A percentile compares a stretch with the other conserved stretches of the same genome.
Evolutionary conservation across 768 basidiomycete species (phyloP).

Genomic region (Trichaptum fuscoviolaceum): DNA sequence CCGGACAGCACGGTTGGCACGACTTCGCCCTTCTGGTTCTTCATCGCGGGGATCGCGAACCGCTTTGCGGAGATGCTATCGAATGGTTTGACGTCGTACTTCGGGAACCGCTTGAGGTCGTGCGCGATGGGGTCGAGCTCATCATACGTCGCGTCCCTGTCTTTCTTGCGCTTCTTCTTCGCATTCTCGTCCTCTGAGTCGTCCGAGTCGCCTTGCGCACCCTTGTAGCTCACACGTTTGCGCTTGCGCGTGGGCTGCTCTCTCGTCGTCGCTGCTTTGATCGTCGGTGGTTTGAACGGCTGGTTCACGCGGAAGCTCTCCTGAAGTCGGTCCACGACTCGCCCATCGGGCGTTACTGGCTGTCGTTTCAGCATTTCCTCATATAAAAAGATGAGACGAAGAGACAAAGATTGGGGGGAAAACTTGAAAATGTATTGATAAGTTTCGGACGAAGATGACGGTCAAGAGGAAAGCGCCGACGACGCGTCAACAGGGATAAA

Average conservation of each 20-base stretch:
- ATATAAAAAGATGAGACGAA: background rate
- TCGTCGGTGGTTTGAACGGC: conserved; percentile 74
- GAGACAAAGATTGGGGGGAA: background rate
- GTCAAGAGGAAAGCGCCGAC: background rate
- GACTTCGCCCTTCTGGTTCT: conserved; percentile 58
- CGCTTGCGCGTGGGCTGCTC: conserved; percentile 73
- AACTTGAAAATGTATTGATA: too few relatives aligned
- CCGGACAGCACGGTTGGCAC: conserved; percentile 56
- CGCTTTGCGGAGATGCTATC: conserved; percentile 46
- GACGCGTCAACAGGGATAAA: background rate
- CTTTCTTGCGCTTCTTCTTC: conserved; percentile 64
- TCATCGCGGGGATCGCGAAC: conserved; percentile 85
- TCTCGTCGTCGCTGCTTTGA: conserved; percentile 39
- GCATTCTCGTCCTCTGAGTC: conserved; percentile 50
- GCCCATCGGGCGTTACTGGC: conserved; percentile 69
- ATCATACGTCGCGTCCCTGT: conserved; percentile 54
- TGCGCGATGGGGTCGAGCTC: conserved; percentile 50
- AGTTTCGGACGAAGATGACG: background rate
- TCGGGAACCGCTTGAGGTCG: conserved; percentile 64
- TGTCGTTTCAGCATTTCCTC: conserved; percentile 59
- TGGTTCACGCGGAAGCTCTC: conserved; percentile 72
- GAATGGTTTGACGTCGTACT: conserved; percentile 78
- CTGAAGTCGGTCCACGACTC: conserved; percentile 57
- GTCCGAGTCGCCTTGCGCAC: conserved; percentile 44
- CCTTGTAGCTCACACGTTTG: conserved; percentile 85